phyloP scores from a whole-genome alignment of 352 stramenopile genomes.

The Peronospora farinosa region DNA sequence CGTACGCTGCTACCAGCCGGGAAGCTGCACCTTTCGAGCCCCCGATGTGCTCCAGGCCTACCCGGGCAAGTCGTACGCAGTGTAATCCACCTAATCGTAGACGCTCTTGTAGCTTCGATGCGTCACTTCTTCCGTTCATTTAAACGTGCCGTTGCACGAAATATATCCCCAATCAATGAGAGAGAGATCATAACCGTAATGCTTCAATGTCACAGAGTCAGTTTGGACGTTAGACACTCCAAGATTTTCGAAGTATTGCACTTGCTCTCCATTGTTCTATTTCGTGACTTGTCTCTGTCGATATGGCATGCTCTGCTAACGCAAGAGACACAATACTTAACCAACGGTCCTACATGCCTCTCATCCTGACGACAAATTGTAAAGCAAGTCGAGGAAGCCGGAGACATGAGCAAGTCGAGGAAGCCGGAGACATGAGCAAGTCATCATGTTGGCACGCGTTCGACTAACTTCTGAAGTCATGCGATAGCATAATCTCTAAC shows the following conservation, averaged over 20 bases:
- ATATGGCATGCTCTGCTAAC: too few relatives aligned
- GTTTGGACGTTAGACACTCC: not conserved
- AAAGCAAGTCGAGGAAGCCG: too few relatives aligned
- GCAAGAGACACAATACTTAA: too few relatives aligned
- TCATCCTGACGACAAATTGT: too few relatives aligned
- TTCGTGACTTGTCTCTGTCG: not conserved
- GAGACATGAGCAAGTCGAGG: too few relatives aligned
- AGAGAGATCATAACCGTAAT: not conserved
- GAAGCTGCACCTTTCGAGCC: slow-evolving; percentile 35
- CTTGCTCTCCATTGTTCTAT: not conserved
- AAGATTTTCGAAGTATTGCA: too few relatives aligned
- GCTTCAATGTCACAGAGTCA: not conserved
- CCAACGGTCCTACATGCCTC: too few relatives aligned
- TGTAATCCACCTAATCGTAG: slow-evolving; percentile 6
- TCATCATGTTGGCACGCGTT: too few relatives aligned
- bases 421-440: too few relatives aligned
- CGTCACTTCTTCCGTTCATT: slow-evolving; percentile 2
- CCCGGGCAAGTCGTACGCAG: slow-evolving; percentile 27
- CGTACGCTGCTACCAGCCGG: slow-evolving; percentile 40
- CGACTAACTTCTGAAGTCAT: too few relatives aligned
- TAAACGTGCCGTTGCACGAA: slow-evolving; percentile 17
- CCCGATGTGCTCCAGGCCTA: slow-evolving; percentile 34
- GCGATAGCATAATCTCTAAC: too few relatives aligned
- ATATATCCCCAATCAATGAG: slow-evolving; percentile 6
- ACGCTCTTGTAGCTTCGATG: slow-evolving; percentile 4